Percentiles rank a stretch among this genome's conserved stretches.
These are phyloP conservation scores for Orobanche coerulescens DNA, from an alignment of 257 asterid species.

Conservation along the genomic window DNA sequence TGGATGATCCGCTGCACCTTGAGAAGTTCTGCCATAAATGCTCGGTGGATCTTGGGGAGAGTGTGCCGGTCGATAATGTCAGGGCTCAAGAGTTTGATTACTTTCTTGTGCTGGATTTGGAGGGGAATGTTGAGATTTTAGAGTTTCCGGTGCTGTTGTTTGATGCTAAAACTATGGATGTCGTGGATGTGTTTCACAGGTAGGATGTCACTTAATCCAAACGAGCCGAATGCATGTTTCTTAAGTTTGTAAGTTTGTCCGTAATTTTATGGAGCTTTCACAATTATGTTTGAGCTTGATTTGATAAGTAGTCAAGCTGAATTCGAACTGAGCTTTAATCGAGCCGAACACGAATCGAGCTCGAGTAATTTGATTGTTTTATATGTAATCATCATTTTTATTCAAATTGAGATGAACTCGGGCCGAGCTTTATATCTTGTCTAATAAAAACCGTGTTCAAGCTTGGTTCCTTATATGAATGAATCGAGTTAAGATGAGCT, in stretches of 20 bases:
- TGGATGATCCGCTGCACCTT: constrained; percentile 60
- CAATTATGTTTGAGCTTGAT: too few species aligned
- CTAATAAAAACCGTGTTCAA: too few species aligned
- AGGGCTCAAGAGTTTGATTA: constrained; percentile 59
- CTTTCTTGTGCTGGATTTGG: constrained; percentile 92
- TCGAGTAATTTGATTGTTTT: too few species aligned
- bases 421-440: too few species aligned
- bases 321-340: too few species aligned
- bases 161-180: constrained; percentile 73
- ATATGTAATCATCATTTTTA: too few species aligned
- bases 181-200: constrained; percentile 83
- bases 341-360: too few species aligned
- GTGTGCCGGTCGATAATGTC: constrained; percentile 26
- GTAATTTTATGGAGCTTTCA: too few species aligned
- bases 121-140: constrained; percentile 95
- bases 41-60: constrained; percentile 35
- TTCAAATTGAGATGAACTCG: too few species aligned
- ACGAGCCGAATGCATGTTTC: background rate
- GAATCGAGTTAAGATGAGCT: too few species aligned
- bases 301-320: too few species aligned
- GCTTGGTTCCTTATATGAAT: too few species aligned
- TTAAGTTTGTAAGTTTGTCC: background rate
- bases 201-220: constrained; percentile 13
- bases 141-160: constrained; percentile 85
- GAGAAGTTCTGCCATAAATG: constrained; percentile 64